These are phyloP conservation scores for Fraxinus quadrangulata DNA, from an alignment of 257 asterid species.

Conservation along the genomic window DNA sequence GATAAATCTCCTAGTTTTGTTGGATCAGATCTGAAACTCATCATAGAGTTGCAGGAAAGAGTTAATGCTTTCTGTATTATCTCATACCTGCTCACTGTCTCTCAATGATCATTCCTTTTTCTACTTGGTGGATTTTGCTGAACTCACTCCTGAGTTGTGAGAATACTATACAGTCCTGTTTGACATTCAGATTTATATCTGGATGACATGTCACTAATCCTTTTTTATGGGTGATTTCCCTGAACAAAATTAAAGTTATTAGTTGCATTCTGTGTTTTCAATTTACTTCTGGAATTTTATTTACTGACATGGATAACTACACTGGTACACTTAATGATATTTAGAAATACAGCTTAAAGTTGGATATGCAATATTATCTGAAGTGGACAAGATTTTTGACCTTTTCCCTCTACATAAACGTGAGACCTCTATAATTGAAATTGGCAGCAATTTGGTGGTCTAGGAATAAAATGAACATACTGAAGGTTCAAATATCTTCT, in stretches of 20 bases:
- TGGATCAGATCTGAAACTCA: neutral
- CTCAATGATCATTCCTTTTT: constrained; percentile 5
- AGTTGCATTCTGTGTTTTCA: constrained; percentile 6
- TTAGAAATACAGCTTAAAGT: constrained; percentile 17
- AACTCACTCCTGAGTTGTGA: neutral
- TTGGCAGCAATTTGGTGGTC: constrained; percentile 8
- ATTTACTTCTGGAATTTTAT: constrained; percentile 11
- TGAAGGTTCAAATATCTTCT: constrained; percentile 17
- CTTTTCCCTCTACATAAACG: constrained; percentile 14
- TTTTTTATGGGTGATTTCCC: neutral
- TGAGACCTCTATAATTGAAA: neutral
- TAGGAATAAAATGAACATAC: neutral
- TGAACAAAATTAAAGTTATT: constrained; percentile 2
- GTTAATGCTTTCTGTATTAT: neutral
- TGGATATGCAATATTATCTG: constrained; percentile 17
- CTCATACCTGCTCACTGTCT: constrained; percentile 16
- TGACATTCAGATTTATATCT: constrained; percentile 8
- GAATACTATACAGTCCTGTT: neutral
- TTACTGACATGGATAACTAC: neutral
- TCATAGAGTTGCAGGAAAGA: neutral
- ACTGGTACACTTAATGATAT: neutral
- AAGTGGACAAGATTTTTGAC: constrained; percentile 7
- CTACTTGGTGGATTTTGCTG: constrained; percentile 16
- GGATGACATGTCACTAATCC: constrained; percentile 12
- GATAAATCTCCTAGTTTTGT: neutral